These are phyloP conservation scores for Candida tibetensis DNA, from an alignment of 805 yeast species.

Conservation along the genomic window DNA sequence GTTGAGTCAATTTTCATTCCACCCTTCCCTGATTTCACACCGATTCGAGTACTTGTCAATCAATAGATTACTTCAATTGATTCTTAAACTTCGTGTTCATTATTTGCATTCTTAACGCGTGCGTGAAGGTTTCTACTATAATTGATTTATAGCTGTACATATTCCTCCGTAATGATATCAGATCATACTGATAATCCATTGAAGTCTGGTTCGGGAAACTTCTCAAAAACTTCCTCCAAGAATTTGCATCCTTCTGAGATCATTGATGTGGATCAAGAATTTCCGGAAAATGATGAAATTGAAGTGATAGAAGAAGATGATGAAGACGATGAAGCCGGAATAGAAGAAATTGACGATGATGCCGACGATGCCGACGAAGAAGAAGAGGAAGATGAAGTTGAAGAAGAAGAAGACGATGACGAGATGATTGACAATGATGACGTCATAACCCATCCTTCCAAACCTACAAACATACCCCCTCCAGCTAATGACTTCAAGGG, in stretches of 20 bases:
- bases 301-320: constrained; percentile 19
- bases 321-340: constrained; percentile 13
- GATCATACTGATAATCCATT: background rate
- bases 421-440: constrained; percentile 5
- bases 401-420: constrained; percentile 16
- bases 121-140: background rate
- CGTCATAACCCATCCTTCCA: background rate
- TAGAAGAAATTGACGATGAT: constrained; percentile 2
- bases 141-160: background rate
- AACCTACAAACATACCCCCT: constrained; percentile 12
- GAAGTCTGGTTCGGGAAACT: background rate
- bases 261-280: constrained; percentile 12
- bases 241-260: constrained; percentile 2
- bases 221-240: background rate
- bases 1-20: background rate
- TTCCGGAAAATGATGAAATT: constrained; percentile 12
- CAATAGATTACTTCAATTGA: background rate
- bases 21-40: background rate
- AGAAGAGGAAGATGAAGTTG: constrained; percentile 19
- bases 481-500: constrained; percentile 31
- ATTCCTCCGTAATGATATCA: background rate
- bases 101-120: background rate
- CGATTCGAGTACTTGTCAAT: background rate
- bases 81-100: background rate
- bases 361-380: constrained; percentile 11